phyloP scores from a whole-genome alignment of 805 yeast species.

The Candida incommunis region DNA sequence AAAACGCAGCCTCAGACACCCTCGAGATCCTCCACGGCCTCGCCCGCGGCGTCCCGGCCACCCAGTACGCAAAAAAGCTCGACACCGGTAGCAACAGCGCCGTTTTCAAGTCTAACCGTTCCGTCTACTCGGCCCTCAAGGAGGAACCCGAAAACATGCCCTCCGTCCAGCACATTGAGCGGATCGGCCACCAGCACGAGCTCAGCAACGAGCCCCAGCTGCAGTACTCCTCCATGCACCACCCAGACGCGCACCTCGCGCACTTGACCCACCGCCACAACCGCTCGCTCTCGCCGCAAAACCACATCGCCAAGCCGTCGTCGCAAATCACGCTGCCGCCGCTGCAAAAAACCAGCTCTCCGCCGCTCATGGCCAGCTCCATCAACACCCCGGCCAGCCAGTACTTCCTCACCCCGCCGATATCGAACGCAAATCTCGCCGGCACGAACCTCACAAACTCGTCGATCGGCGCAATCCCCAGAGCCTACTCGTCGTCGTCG shows the following conservation, averaged over 20 bases:
- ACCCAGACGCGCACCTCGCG: background rate
- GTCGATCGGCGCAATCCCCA: background rate
- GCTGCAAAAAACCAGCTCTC: background rate
- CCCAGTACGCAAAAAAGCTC: background rate
- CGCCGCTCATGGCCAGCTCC: background rate
- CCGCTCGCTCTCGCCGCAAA: no score
- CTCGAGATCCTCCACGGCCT: background rate
- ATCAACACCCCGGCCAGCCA: background rate
- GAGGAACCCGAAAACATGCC: background rate
- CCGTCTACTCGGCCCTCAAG: background rate
- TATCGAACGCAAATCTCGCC: background rate
- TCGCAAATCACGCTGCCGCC: background rate
- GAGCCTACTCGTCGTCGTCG: background rate
- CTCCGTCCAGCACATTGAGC: background rate
- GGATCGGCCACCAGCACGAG: background rate
- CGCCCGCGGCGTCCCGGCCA: background rate
- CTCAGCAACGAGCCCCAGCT: background rate
- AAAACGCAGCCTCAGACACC: background rate
- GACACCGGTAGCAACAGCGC: constrained; percentile 1
- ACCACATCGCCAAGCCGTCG: background rate
- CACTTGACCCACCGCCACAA: background rate
- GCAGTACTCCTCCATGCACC: no score
- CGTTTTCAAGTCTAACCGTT: background rate
- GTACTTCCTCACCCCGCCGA: background rate
- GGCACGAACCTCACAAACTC: background rate